Evolutionary conservation across 257 asterid species (phyloP).

Genomic region (Solanum chiquidenum): DNA sequence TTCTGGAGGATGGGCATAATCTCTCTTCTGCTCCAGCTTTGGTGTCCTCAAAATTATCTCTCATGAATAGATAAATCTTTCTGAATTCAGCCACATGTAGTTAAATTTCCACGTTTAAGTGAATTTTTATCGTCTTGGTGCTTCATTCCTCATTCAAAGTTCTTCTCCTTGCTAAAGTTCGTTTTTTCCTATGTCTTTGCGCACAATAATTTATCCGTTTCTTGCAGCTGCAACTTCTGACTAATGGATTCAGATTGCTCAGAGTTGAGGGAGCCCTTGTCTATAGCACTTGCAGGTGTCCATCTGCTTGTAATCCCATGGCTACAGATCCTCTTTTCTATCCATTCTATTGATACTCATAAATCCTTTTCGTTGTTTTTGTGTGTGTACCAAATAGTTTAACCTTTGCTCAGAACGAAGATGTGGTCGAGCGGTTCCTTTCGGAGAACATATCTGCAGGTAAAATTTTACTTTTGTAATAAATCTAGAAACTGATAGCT

Average conservation of each 20-base stretch:
- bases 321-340: neutral
- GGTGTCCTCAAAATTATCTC: neutral
- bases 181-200: neutral
- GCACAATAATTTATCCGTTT: neutral
- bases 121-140: neutral
- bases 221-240: conserved; percentile 68
- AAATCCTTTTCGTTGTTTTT: neutral
- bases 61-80: neutral
- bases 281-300: conserved; percentile 95
- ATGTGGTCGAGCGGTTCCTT: conserved; percentile 70
- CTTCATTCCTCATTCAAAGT: neutral
- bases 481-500: neutral
- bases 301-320: conserved; percentile 1
- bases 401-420: conserved; percentile 88
- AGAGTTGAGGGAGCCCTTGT: conserved; percentile 80
- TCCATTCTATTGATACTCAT: neutral
- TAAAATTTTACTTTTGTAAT: conserved; percentile 5
- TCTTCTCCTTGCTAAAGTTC: neutral
- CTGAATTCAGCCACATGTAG: neutral
- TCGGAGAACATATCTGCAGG: conserved; percentile 56
- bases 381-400: conserved; percentile 34
- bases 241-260: conserved; percentile 75
- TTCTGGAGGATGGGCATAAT: neutral
- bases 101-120: neutral
- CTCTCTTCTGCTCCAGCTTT: neutral